Evolutionary conservation across 805 yeast species (phyloP).

Genomic region (Candida boidinii): DNA sequence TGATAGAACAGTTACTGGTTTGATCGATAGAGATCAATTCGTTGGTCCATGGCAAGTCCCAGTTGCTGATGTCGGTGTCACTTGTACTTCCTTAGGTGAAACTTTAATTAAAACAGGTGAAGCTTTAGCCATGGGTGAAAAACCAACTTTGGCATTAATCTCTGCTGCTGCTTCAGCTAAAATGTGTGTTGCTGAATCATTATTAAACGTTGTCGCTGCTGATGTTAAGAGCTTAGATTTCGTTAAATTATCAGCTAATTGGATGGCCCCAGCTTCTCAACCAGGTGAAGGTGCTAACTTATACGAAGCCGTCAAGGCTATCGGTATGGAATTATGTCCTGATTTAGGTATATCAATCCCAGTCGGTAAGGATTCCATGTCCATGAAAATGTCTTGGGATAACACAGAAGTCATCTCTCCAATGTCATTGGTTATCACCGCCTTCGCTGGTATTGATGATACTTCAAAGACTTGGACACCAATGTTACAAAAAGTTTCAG

Average conservation of each 20-base stretch:
- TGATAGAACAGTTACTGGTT: conserved; percentile 95
- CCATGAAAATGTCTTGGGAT: conserved; percentile 98
- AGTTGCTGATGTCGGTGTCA: conserved; percentile 96
- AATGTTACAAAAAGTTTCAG: conserved; percentile 44
- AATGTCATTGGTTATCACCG: conserved; percentile 79
- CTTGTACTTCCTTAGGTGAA: conserved; percentile 82
- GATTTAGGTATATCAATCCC: conserved; percentile 88
- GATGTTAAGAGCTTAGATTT: conserved; percentile 68
- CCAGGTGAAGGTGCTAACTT: conserved; percentile 92
- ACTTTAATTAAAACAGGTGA: conserved; percentile 76
- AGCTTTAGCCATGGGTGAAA: conserved; percentile 96
- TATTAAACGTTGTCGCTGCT: conserved; percentile 83
- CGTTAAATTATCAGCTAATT: conserved; percentile 88
- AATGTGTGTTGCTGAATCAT: conserved; percentile 91
- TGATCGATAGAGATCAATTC: conserved; percentile 95
- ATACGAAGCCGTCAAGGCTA: conserved; percentile 95
- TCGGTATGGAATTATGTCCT: conserved; percentile 92
- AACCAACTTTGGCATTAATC: conserved; percentile 82
- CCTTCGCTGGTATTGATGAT: conserved; percentile 80
- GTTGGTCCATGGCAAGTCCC: conserved; percentile 99
- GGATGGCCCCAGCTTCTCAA: conserved; percentile 98
- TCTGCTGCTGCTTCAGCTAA: conserved; percentile 88
- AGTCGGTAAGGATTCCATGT: conserved; percentile 98
- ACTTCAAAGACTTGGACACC: conserved; percentile 97
- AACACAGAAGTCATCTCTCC: conserved; percentile 94